A percentile compares a stretch with the other conserved stretches of the same genome.
Evolutionary conservation across 2,329 filamentous ascomycete species (phyloP).

Genomic region (Canariomyces notabilis): DNA sequence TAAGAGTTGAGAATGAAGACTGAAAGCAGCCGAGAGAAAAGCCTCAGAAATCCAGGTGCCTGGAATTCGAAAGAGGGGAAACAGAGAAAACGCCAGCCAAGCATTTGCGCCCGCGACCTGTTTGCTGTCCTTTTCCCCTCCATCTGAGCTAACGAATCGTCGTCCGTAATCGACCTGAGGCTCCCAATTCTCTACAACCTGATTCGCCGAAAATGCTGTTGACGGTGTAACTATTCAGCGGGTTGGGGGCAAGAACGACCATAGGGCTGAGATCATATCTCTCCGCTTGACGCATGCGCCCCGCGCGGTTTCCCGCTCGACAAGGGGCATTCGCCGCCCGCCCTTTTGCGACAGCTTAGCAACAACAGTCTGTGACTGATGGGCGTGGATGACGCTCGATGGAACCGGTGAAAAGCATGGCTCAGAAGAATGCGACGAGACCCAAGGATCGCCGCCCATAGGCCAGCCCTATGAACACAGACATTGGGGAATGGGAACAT

Average conservation of each 20-base stretch:
- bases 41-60: too few relatives aligned
- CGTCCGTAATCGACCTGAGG: constrained; percentile 14
- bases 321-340: too few relatives aligned
- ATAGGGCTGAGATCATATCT: constrained; percentile 13
- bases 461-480: constrained; percentile 16
- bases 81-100: too few relatives aligned
- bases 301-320: background rate
- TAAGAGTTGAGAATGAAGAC: too few relatives aligned
- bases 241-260: background rate
- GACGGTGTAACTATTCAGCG: background rate
- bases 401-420: background rate
- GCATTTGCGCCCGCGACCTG: constrained; percentile 5
- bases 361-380: too few relatives aligned
- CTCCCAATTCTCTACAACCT: constrained; percentile 19
- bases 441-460: background rate
- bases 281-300: background rate
- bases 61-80: too few relatives aligned
- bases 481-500: background rate
- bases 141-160: background rate
- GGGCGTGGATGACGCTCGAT: too few relatives aligned
- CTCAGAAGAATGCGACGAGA: background rate
- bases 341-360: too few relatives aligned
- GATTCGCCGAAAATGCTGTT: constrained; percentile 12
- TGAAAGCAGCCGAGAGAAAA: too few relatives aligned
- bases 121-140: constrained; percentile 3